These are phyloP conservation scores for Collybia mongolica DNA, from an alignment of 768 basidiomycete genomes.

Conservation along the genomic window DNA sequence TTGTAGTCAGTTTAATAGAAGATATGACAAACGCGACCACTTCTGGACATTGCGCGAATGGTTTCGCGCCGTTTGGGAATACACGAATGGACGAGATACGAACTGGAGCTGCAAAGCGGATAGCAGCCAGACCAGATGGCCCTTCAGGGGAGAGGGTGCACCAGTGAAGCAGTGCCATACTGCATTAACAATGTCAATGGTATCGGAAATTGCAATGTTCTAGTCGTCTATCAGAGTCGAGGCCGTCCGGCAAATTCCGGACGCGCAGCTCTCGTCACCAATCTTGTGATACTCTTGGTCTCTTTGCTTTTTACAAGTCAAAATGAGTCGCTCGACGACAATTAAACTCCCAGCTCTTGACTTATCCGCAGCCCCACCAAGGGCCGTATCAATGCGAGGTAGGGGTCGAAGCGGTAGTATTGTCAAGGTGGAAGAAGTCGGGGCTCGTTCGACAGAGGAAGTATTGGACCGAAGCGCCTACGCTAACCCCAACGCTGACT, in stretches of 20 bases:
- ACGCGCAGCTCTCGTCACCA: conserved; percentile 13
- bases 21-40: conserved; percentile 53
- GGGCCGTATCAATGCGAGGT: conserved; percentile 32
- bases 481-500: conserved; percentile 84
- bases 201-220: not conserved
- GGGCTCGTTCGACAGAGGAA: conserved; percentile 69
- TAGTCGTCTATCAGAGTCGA: too few relatives aligned
- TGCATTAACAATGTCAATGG: not conserved
- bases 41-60: conserved; percentile 60
- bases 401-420: conserved; percentile 70
- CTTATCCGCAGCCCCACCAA: conserved; percentile 26
- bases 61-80: conserved; percentile 63
- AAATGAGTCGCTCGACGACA: conserved; percentile 52
- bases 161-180: conserved; percentile 65
- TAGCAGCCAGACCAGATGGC: conserved; percentile 58
- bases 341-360: conserved; percentile 56
- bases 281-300: conserved; percentile 4
- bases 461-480: conserved; percentile 78
- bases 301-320: conserved; percentile 12
- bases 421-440: conserved; percentile 84
- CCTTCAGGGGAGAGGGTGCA: conserved; percentile 59
- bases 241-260: conserved; percentile 25
- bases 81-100: conserved; percentile 67
- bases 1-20: not conserved
- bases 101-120: conserved; percentile 70